A percentile compares a stretch with the other conserved stretches of the same genome.
Conservation (phyloP, 2,329 filamentous ascomycete species). For the Cladophialophora carrionii region DNA sequence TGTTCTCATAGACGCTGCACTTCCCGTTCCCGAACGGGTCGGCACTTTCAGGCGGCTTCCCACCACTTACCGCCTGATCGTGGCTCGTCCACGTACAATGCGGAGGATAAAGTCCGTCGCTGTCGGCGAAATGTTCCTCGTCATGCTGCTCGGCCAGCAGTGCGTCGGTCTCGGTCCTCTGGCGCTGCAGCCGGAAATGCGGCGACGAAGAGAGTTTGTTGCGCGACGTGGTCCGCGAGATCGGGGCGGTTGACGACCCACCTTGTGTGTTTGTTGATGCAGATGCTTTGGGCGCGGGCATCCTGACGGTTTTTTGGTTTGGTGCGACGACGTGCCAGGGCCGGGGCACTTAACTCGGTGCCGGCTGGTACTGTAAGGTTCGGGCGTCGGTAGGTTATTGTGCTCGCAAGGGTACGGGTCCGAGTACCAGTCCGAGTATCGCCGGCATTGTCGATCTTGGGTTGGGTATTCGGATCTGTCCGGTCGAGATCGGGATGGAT, state of each 20-base stretch:
- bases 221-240: not conserved
- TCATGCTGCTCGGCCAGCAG: slow-evolving; percentile 35
- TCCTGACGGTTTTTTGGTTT: not conserved
- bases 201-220: slow-evolving; percentile 6
- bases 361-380: not conserved
- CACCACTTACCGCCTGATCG: slow-evolving; percentile 10
- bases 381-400: not conserved
- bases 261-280: not conserved
- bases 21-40: slow-evolving; percentile 33
- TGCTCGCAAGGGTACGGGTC: too few relatives aligned
- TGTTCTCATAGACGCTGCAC: slow-evolving; percentile 38
- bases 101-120: slow-evolving; percentile 38
- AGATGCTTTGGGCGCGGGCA: not conserved
- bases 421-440: too few relatives aligned
- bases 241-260: not conserved
- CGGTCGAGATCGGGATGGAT: not conserved
- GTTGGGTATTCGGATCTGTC: not conserved
- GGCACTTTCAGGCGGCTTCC: slow-evolving; percentile 27
- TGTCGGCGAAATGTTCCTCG: slow-evolving; percentile 36
- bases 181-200: slow-evolving; percentile 28
- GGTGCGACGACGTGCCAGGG: too few relatives aligned
- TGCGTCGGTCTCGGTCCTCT: slow-evolving; percentile 28
- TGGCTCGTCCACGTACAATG: slow-evolving; percentile 37
- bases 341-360: not conserved
- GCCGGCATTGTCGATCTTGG: not conserved